Evolutionary conservation across 1,284 basidiomycete species (phyloP), one percentile per base, ranked within the genome.

Genomic region (Athelia psychrophila): DNA sequence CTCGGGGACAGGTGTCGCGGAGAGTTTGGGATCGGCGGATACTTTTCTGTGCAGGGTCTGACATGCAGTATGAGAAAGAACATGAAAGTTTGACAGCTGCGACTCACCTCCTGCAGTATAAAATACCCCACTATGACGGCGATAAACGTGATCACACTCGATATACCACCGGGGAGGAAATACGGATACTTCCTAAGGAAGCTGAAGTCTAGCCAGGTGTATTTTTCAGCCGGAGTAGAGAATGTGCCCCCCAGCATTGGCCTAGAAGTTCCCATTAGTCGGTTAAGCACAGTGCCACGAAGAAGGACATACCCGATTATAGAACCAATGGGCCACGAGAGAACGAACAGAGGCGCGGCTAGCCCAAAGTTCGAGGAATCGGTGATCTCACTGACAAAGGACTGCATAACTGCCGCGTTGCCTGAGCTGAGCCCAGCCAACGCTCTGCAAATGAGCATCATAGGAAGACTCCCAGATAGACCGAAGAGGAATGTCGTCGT

Each of bases 381-480:
- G 6, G 84, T 86, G 20, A 89, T 71, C 65, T 88, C 85, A 12
- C 81, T 78, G 0, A 86, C 70, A 13, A 81, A 72, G 0, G 80
- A 81, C 48, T 83, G 80, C 36, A 84, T 75, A 30, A 84, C 83
- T 20, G 83, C 81, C 38, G 82, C 64, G 52, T 81, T 87, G 19
- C 84, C 85, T 32, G 81, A 82, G 55, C 79, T 79, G 4, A 83
- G 60, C 0, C 85, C 84, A 12, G 77, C 84, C 83, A 85, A 60
- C 47, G 67, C 77, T 45, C 84, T 72, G 8, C 76, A 66, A 25
- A 79, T 57, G 16, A 87, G 64, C 36, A 83, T 68, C 2, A 70
- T 64, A 2, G 64, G 54, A 3, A 88, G 65, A 18, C 75, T 78
- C 42, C 67, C 74, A 13, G 83, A 84, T 16, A 86, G 57, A 0